A percentile compares a stretch with the other conserved stretches of the same genome.
These are phyloP conservation scores for Xylariales sp. DNA, from an alignment of 2,329 filamentous ascomycete species.

Conservation along the genomic window DNA sequence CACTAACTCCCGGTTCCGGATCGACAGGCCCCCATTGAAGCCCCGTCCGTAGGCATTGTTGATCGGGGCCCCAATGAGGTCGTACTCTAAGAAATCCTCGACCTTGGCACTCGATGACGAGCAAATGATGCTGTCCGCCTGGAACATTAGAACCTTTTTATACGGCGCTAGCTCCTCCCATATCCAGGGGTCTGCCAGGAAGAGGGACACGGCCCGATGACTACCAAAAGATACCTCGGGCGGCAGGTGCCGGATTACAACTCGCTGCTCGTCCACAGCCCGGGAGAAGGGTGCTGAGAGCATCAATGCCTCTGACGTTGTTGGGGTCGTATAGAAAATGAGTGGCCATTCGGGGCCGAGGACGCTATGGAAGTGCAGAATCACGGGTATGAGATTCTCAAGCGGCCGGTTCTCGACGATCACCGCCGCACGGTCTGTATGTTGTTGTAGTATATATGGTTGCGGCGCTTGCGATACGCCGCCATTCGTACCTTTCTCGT, in stretches of 20 bases:
- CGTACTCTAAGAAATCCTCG: constrained; percentile 33
- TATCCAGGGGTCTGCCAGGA: constrained; percentile 30
- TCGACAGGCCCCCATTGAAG: constrained; percentile 29
- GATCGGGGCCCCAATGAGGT: constrained; percentile 29
- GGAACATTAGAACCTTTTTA: constrained; percentile 32
- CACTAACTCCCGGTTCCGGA: constrained; percentile 24
- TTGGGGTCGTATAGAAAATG: constrained; percentile 35
- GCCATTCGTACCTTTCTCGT: background rate
- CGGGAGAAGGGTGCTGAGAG: constrained; percentile 30
- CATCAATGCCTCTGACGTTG: constrained; percentile 16
- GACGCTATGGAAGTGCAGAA: constrained; percentile 33
- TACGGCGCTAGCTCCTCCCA: constrained; percentile 32
- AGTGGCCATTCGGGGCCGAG: constrained; percentile 41
- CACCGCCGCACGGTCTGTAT: constrained; percentile 25
- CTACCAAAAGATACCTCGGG: constrained; percentile 27
- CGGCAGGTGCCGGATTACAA: constrained; percentile 35
- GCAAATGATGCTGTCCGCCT: constrained; percentile 34
- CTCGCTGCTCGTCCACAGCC: constrained; percentile 26
- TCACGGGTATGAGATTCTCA: constrained; percentile 28
- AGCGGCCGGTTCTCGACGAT: constrained; percentile 33
- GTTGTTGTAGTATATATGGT: background rate
- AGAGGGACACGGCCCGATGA: constrained; percentile 30
- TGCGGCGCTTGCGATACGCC: background rate
- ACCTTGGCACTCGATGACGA: constrained; percentile 20
- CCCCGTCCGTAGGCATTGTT: constrained; percentile 15